phyloP scores from a whole-genome alignment of 1,284 basidiomycete genomes.

The Melampsora americana region DNA sequence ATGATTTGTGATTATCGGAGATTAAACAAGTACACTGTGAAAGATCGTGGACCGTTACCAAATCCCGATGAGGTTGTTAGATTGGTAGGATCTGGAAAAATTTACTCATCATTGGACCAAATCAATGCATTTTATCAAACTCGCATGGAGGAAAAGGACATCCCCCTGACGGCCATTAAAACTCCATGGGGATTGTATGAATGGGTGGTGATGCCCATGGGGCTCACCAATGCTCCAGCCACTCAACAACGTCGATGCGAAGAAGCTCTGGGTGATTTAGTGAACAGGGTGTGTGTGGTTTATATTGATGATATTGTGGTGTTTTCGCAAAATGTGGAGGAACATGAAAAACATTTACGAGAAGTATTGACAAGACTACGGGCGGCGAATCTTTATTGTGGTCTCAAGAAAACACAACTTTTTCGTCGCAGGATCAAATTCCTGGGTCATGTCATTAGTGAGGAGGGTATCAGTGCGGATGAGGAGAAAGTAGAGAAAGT shows the following conservation, averaged over 20 bases:
- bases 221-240: neutral
- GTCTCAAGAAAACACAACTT: slow-evolving; percentile 5
- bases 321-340: too few species aligned
- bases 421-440: slow-evolving; percentile 1
- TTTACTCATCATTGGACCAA: neutral
- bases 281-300: slow-evolving; percentile 2
- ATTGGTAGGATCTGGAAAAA: neutral
- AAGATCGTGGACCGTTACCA: neutral
- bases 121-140: slow-evolving; percentile 11
- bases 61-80: neutral
- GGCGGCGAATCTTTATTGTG: neutral
- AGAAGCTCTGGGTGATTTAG: neutral
- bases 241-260: neutral
- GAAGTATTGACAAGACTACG: too few species aligned
- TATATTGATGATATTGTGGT: neutral
- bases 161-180: slow-evolving; percentile 1
- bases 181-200: too few species aligned
- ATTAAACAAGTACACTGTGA: neutral
- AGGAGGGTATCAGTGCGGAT: too few species aligned
- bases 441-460: slow-evolving; percentile 8
- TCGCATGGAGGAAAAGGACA: neutral
- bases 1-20: neutral
- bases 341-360: too few species aligned
- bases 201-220: neutral
- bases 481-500: too few species aligned